phyloP scores from a whole-genome alignment of 495 filamentous ascomycete genomes.

The Rhypophila decipiens region DNA sequence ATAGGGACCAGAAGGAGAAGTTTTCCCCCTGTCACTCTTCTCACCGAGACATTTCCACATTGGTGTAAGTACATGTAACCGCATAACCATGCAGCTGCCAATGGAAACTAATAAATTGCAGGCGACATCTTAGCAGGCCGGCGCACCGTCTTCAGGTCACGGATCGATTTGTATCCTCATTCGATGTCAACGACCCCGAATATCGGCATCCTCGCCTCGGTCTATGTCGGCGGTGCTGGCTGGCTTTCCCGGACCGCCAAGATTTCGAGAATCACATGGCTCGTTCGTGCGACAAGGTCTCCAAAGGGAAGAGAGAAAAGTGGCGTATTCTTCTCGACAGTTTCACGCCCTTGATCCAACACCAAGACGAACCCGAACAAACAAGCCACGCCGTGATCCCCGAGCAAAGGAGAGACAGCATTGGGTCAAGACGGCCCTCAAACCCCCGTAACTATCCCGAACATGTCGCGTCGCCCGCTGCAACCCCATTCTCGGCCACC shows the following conservation, averaged over 20 bases:
- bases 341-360: slow-evolving; percentile 20
- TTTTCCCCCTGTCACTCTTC: slow-evolving; percentile 27
- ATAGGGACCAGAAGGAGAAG: slow-evolving; percentile 21
- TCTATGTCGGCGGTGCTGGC: slow-evolving; percentile 27
- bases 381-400: background rate
- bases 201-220: slow-evolving; percentile 21
- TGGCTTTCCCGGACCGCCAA: slow-evolving; percentile 11
- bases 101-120: slow-evolving; percentile 8
- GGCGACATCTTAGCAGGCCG: slow-evolving; percentile 24
- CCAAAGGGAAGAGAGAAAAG: slow-evolving; percentile 29
- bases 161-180: slow-evolving; percentile 22
- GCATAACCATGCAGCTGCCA: background rate
- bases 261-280: slow-evolving; percentile 18
- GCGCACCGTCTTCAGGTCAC: slow-evolving; percentile 26
- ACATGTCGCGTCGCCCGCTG: slow-evolving; percentile 3
- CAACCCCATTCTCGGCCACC: slow-evolving; percentile 7
- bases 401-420: slow-evolving; percentile 3
- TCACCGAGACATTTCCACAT: slow-evolving; percentile 30
- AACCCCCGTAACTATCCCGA: background rate
- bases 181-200: slow-evolving; percentile 20
- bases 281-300: slow-evolving; percentile 21
- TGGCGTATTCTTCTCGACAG: slow-evolving; percentile 24
- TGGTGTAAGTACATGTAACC: slow-evolving; percentile 30
- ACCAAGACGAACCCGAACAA: background rate
- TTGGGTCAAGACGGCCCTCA: slow-evolving; percentile 3